Conservation (phyloP, 768 basidiomycete genomes). For the Trametopsis cervina region DNA sequence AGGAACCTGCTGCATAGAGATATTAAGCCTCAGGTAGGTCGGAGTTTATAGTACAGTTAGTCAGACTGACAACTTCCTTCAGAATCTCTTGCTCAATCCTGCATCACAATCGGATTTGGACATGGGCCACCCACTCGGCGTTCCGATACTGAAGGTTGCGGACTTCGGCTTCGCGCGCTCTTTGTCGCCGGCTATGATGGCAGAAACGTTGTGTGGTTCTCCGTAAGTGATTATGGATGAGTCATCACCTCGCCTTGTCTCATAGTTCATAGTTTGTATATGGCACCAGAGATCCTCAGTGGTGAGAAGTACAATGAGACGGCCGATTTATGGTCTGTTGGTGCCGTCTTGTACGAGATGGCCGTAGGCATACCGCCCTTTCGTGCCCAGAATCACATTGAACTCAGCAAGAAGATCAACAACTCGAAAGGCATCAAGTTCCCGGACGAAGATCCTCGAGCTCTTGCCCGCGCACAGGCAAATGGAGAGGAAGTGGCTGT, state of each 20-base stretch:
- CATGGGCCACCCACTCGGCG: slow-evolving; percentile 83
- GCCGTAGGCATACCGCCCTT: slow-evolving; percentile 89
- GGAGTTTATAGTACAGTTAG: background rate
- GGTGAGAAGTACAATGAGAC: slow-evolving; percentile 98
- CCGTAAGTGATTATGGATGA: slow-evolving; percentile 53
- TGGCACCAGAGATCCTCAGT: slow-evolving; percentile 97
- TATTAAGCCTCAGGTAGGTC: slow-evolving; percentile 84
- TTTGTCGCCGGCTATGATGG: slow-evolving; percentile 87
- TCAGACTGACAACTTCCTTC: slow-evolving; percentile 4
- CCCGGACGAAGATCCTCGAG: slow-evolving; percentile 77
- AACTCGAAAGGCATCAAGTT: slow-evolving; percentile 88
- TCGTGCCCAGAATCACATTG: slow-evolving; percentile 93
- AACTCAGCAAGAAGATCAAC: slow-evolving; percentile 90
- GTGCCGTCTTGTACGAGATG: slow-evolving; percentile 96
- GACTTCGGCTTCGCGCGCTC: slow-evolving; percentile 98
- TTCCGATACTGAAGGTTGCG: slow-evolving; percentile 93
- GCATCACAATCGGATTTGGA: slow-evolving; percentile 73
- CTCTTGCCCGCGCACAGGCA: slow-evolving; percentile 34
- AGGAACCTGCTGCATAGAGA: slow-evolving; percentile 93
- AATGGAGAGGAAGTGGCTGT: slow-evolving; percentile 45
- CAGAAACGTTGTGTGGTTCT: slow-evolving; percentile 95
- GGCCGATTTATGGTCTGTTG: slow-evolving; percentile 97
- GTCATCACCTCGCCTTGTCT: background rate
- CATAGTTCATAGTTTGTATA: slow-evolving; percentile 63
- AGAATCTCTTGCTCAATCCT: slow-evolving; percentile 90